phyloP scores from a whole-genome alignment of 495 filamentous ascomycete species.

The Endocarpon pusillum region DNA sequence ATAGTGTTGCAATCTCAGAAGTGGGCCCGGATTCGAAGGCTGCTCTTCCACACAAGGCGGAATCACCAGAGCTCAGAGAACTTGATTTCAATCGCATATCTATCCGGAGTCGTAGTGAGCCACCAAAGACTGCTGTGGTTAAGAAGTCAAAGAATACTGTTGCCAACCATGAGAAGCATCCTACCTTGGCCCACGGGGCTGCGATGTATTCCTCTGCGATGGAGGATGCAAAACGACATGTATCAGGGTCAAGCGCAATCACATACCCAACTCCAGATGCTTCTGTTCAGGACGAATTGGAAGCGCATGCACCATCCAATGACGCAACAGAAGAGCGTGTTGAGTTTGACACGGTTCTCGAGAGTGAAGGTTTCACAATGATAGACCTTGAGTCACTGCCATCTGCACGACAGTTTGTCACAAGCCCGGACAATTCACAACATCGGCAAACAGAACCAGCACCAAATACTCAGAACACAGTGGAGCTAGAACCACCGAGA shows the following conservation, averaged over 20 bases:
- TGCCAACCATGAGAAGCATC: too few relatives aligned
- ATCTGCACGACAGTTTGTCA: constrained; percentile 19
- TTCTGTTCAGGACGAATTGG: constrained; percentile 23
- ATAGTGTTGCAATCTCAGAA: too few relatives aligned
- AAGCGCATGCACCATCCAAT: constrained; percentile 4
- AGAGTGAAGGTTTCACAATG: constrained; percentile 45
- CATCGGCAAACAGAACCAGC: too few relatives aligned
- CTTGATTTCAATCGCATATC: background rate
- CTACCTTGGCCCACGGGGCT: too few relatives aligned
- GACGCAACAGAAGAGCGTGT: constrained; percentile 28
- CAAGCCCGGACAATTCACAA: background rate
- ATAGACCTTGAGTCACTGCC: constrained; percentile 36
- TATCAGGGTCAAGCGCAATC: background rate
- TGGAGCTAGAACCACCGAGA: background rate
- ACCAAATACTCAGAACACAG: background rate
- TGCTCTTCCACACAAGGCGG: too few relatives aligned
- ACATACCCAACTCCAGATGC: constrained; percentile 26
- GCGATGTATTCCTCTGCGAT: too few relatives aligned
- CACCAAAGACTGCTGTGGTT: too few relatives aligned
- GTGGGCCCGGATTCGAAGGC: too few relatives aligned
- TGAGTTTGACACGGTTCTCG: constrained; percentile 39
- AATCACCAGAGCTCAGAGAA: too few relatives aligned
- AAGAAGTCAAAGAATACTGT: too few relatives aligned
- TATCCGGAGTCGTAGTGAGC: too few relatives aligned
- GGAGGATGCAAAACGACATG: too few relatives aligned